A percentile compares a stretch with the other conserved stretches of the same genome.
Evolutionary conservation across 75 land plant genomes (phyloP).

Genomic region (Sequoia sempervirens): DNA sequence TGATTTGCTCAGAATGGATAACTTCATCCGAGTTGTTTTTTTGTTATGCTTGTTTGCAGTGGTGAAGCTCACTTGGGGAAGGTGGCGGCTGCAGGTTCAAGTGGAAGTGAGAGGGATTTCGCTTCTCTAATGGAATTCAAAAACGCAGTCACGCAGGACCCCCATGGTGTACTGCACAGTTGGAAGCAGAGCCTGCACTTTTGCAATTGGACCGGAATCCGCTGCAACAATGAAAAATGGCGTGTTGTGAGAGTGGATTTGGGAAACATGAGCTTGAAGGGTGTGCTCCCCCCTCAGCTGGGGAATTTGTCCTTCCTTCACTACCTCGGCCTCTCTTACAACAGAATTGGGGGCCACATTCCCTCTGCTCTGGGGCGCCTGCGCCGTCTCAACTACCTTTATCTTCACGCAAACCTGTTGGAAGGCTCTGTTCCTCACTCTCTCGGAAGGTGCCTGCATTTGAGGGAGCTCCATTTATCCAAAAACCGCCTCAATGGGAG

Average conservation of each 20-base stretch:
- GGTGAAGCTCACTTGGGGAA: not conserved
- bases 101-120: not conserved
- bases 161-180: not conserved
- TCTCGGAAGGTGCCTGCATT: too few species aligned
- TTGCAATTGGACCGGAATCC: conserved; percentile 30
- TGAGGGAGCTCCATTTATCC: too few species aligned
- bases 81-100: not conserved
- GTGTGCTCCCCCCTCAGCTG: conserved; percentile 32
- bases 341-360: conserved; percentile 28
- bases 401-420: too few species aligned
- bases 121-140: not conserved
- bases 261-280: conserved; percentile 28
- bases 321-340: conserved; percentile 35
- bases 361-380: conserved; percentile 26
- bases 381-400: conserved; percentile 19
- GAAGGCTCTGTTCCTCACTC: too few species aligned
- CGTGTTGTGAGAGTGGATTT: conserved; percentile 22
- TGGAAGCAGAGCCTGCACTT: not conserved
- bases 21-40: not conserved
- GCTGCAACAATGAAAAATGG: conserved; percentile 5
- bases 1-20: not conserved
- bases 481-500: too few species aligned
- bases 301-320: conserved; percentile 30
- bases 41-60: not conserved
- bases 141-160: not conserved